Conservation (phyloP, 805 yeast genomes). For the Saturnispora kantuleensis region DNA sequence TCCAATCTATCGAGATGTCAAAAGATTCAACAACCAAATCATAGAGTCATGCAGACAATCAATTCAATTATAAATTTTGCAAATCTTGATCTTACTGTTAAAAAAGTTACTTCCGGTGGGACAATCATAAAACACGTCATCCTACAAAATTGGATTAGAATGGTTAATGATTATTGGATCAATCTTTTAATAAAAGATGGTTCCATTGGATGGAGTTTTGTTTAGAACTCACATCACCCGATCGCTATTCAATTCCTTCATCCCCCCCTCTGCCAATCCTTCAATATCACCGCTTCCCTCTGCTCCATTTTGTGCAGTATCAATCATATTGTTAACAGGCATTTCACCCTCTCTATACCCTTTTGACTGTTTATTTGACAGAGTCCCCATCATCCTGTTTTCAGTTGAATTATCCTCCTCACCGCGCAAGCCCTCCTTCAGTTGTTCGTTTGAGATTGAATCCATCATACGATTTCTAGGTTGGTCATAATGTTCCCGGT, state of each 20-base stretch:
- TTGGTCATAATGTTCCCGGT: conserved; percentile 2
- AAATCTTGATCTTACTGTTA: conserved; percentile 5
- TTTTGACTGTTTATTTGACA: conserved; percentile 8
- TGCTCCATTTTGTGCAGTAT: background rate
- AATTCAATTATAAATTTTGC: conserved; percentile 10
- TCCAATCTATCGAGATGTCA: conserved; percentile 10
- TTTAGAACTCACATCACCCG: background rate
- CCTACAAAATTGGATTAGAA: conserved; percentile 19
- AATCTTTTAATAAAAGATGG: conserved; percentile 17
- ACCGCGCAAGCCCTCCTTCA: background rate
- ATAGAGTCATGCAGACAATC: conserved; percentile 9
- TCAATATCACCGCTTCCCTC: background rate
- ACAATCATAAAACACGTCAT: conserved; percentile 6
- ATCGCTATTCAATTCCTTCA: too few relatives aligned
- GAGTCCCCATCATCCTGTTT: conserved; percentile 3
- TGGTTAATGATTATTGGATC: conserved; percentile 14
- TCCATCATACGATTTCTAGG: conserved; percentile 13
- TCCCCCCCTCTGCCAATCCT: background rate
- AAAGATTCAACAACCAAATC: conserved; percentile 15
- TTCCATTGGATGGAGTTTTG: conserved; percentile 21
- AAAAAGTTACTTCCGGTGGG: conserved; percentile 12
- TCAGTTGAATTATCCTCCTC: too few relatives aligned
- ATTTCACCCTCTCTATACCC: background rate
- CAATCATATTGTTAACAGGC: conserved; percentile 7
- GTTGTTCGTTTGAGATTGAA: conserved; percentile 11